Evolutionary conservation across 2,329 filamentous ascomycete genomes (phyloP).

Genomic region (Xylariaceae sp.): DNA sequence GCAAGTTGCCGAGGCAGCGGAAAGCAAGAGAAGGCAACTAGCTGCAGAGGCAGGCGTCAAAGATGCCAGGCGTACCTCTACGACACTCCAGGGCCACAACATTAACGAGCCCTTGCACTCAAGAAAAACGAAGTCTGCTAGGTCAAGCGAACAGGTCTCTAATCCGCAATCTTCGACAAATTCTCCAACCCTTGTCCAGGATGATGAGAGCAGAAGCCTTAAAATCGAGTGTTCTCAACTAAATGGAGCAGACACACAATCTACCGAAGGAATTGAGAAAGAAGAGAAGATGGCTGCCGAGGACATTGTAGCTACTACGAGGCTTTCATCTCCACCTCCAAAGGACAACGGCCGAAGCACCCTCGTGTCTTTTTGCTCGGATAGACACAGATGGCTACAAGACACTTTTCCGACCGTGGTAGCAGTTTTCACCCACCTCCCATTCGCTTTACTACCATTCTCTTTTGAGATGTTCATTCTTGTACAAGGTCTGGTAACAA

Average conservation of each 20-base stretch:
- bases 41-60: constrained; percentile 8
- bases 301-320: not conserved
- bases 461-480: constrained; percentile 72
- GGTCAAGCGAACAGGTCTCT: not conserved
- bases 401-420: constrained; percentile 68
- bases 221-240: not conserved
- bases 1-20: constrained; percentile 35
- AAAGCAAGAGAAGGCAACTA: constrained; percentile 30
- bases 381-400: constrained; percentile 55
- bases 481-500: constrained; percentile 67
- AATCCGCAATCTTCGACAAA: not conserved
- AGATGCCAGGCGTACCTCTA: not conserved
- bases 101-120: not conserved
- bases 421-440: constrained; percentile 61
- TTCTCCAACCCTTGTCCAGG: not conserved
- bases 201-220: not conserved
- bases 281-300: not conserved
- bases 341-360: constrained; percentile 36
- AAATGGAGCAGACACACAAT: constrained; percentile 13
- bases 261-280: constrained; percentile 6
- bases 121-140: not conserved
- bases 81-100: not conserved
- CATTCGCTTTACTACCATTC: constrained; percentile 65
- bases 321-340: not conserved
- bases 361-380: constrained; percentile 46